Base-by-base conservation (phyloP, 306 rosid genomes). In the Elaeagnus macrophylla region DNA sequence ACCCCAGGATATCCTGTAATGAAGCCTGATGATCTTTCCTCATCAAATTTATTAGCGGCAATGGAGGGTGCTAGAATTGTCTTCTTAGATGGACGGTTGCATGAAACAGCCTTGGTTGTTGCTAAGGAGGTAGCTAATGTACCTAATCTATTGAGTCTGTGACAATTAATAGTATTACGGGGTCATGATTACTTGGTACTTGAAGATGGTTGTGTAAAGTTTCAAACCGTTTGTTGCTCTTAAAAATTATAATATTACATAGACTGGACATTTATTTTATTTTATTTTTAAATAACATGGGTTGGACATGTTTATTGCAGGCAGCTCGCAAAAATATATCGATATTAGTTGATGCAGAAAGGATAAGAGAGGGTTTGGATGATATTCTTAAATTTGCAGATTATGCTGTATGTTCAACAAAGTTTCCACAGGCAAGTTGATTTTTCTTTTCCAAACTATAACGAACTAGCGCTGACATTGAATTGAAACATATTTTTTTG, bases 1-100 rank as follows among this genome's bases (percentile, higher is more conserved):
- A 84, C 96, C 54, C 79, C 93, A 12, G 97, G 89, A 67, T 80
- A 84, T 64, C 96, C 96, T 80, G 81, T 85, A 39, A 45, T 86
- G 89, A 64, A 60, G 73, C 81, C 87, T 16, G 78, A 74, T 51
- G 95, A 91, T 66, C 69, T 86, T 61, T 69, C 93, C 11, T 75
- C 7, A 52, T 61, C 83, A 37, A 80, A 67, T 65, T 42, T 91
- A 46, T 67, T 63, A 44, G 87, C 93, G 65, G 81, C 91, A 14
- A 61, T 87, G 66, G 73, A 80, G 73, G 95, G 79, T 51, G 87
- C 99, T 52, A 78, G 78, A 80, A 68, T 91, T 61, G 79, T 74
- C 47, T 91, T 80, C 74, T 73, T 67, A 32, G 96, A 91, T 67
- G 87, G 82, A 43, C 71, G 82, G 52, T 60, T 75, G 57, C 74